phyloP scores from a whole-genome alignment of 2,329 filamentous ascomycete species.

The Neodidymelliopsis sp. region DNA sequence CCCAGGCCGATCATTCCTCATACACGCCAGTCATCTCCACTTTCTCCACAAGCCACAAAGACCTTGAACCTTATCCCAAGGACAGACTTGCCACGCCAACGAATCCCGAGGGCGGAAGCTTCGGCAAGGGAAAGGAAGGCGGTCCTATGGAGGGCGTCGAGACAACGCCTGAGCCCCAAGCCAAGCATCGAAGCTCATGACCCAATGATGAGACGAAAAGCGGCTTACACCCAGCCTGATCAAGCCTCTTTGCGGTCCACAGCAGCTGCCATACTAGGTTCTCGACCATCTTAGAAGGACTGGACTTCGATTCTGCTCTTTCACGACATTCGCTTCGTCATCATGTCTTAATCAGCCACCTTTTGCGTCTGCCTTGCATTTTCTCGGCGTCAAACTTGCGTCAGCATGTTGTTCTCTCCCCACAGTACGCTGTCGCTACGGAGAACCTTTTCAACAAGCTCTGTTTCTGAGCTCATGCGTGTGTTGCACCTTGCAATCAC shows the following conservation, averaged over 20 bases:
- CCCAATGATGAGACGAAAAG: background rate
- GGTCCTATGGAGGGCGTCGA: conserved; percentile 40
- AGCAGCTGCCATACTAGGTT: background rate
- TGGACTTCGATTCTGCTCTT: conserved; percentile 19
- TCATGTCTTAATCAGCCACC: conserved; percentile 35
- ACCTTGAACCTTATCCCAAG: conserved; percentile 56
- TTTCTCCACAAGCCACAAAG: conserved; percentile 61
- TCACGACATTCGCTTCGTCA: conserved; percentile 45
- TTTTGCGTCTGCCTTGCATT: conserved; percentile 30
- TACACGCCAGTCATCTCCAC: conserved; percentile 59
- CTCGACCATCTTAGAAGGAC: conserved; percentile 10
- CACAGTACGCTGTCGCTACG: conserved; percentile 13
- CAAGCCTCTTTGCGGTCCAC: too few relatives aligned
- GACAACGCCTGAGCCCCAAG: conserved; percentile 18
- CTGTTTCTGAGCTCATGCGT: background rate
- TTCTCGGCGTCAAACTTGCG: conserved; percentile 21
- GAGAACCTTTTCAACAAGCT: conserved; percentile 4
- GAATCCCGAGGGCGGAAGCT: conserved; percentile 31
- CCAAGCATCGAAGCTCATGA: conserved; percentile 16
- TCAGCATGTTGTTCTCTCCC: conserved; percentile 17
- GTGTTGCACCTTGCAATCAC: conserved; percentile 9
- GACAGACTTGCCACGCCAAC: conserved; percentile 51
- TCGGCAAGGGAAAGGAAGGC: conserved; percentile 30
- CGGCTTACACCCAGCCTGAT: too few relatives aligned
- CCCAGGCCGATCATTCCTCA: conserved; percentile 46